Evolutionary conservation across 169 alveolate genomes (phyloP).

Genomic region (Plasmodium cynomolgi): DNA sequence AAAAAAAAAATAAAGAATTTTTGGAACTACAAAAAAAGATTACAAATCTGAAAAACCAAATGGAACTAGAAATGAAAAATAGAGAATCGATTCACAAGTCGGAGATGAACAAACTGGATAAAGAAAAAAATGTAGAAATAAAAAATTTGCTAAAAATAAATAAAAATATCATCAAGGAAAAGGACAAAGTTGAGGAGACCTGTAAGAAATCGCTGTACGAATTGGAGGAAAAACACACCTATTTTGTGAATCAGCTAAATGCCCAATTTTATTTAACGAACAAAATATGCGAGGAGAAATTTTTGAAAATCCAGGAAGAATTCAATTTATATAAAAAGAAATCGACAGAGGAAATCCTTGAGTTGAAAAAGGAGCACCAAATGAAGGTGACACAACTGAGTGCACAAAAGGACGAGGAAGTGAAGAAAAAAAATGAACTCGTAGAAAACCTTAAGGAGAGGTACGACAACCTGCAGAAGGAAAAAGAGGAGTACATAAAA

Average conservation of each 20-base stretch:
- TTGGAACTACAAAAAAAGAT: constrained; percentile 66
- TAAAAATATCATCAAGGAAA: constrained; percentile 55
- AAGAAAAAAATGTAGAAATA: constrained; percentile 57
- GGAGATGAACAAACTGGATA: constrained; percentile 55
- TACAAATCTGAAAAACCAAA: constrained; percentile 53
- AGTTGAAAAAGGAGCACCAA: constrained; percentile 42
- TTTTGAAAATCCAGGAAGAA: constrained; percentile 58
- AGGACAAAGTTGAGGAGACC: constrained; percentile 51
- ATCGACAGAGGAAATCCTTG: constrained; percentile 30
- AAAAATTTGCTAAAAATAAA: constrained; percentile 45
- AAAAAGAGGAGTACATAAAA: constrained; percentile 60
- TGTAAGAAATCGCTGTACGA: constrained; percentile 61
- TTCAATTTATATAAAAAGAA: constrained; percentile 47
- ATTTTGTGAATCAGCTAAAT: constrained; percentile 69
- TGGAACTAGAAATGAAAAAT: constrained; percentile 74
- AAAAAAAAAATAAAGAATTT: constrained; percentile 50
- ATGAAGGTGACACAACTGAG: constrained; percentile 23
- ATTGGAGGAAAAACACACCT: constrained; percentile 67
- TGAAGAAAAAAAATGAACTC: constrained; percentile 40
- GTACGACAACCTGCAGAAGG: constrained; percentile 48
- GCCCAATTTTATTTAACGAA: constrained; percentile 73
- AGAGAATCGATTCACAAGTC: constrained; percentile 70
- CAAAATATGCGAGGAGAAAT: constrained; percentile 69
- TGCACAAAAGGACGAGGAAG: constrained; percentile 19
- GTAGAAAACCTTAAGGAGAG: neutral